phyloP scores from a whole-genome alignment of 2,329 filamentous ascomycete species.

The Sporothrix brunneoviolacea region DNA sequence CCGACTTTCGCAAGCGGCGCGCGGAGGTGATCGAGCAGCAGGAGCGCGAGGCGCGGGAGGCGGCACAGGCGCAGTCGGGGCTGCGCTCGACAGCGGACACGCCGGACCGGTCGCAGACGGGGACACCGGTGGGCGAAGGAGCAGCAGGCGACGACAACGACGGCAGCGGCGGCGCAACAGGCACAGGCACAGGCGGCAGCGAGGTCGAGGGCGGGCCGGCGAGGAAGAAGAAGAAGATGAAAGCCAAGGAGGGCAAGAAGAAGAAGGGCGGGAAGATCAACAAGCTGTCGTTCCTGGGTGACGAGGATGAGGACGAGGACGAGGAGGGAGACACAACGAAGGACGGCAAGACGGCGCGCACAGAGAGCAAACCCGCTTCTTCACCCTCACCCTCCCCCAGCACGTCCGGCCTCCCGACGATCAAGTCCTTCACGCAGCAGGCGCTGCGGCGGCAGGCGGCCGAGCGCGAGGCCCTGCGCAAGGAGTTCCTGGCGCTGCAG shows the following conservation, averaged over 20 bases:
- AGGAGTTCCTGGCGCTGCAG: constrained; percentile 76
- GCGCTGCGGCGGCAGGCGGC: constrained; percentile 69
- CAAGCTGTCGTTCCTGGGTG: constrained; percentile 55
- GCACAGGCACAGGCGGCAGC: constrained; percentile 30
- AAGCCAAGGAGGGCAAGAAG: constrained; percentile 39
- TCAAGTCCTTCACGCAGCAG: constrained; percentile 56
- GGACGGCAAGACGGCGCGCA: constrained; percentile 17
- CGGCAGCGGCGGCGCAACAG: constrained; percentile 8
- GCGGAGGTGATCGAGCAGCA: constrained; percentile 91
- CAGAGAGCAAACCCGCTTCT: too few relatives aligned
- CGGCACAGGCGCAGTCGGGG: constrained; percentile 28
- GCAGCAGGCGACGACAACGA: constrained; percentile 18
- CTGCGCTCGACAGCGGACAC: neutral
- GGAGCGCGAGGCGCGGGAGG: constrained; percentile 70
- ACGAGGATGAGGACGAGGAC: constrained; percentile 21
- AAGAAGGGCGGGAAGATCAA: constrained; percentile 33
- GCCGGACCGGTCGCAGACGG: constrained; percentile 25
- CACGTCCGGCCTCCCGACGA: constrained; percentile 52
- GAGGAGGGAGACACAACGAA: constrained; percentile 18
- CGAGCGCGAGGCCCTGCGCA: constrained; percentile 64
- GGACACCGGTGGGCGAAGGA: constrained; percentile 33
- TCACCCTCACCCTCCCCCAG: constrained; percentile 49
- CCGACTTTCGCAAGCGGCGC: constrained; percentile 92
- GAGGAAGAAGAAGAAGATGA: constrained; percentile 41
- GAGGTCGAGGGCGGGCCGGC: constrained; percentile 25